These are phyloP conservation scores for Hymenotorrendiella dingleyae DNA, from an alignment of 2,329 filamentous ascomycete genomes.

Conservation along the genomic window DNA sequence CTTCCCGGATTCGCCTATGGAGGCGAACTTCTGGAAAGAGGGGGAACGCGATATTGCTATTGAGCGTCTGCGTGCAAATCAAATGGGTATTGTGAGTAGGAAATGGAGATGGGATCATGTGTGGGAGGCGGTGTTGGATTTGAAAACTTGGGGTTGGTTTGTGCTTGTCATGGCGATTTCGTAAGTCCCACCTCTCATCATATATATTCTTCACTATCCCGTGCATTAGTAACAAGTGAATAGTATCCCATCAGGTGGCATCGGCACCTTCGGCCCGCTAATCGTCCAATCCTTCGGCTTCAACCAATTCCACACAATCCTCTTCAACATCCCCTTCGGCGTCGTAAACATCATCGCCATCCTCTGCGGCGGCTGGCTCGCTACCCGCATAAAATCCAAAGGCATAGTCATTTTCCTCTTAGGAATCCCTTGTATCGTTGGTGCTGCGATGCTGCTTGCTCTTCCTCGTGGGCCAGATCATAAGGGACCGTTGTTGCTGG, in stretches of 20 bases:
- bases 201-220: not conserved
- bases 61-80: slow-evolving; percentile 46
- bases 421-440: slow-evolving; percentile 50
- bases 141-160: slow-evolving; percentile 33
- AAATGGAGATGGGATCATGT: slow-evolving; percentile 47
- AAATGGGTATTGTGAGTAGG: slow-evolving; percentile 46
- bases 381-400: slow-evolving; percentile 48
- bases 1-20: slow-evolving; percentile 19
- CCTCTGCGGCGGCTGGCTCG: slow-evolving; percentile 49
- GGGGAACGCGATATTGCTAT: slow-evolving; percentile 46
- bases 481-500: slow-evolving; percentile 45
- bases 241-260: slow-evolving; percentile 15
- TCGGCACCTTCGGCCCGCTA: slow-evolving; percentile 26
- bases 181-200: slow-evolving; percentile 7
- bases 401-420: slow-evolving; percentile 47
- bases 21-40: slow-evolving; percentile 40
- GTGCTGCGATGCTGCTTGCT: slow-evolving; percentile 46
- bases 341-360: slow-evolving; percentile 46
- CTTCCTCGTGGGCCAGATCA: slow-evolving; percentile 39
- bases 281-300: slow-evolving; percentile 39
- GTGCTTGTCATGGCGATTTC: slow-evolving; percentile 20
- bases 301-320: slow-evolving; percentile 35
- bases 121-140: slow-evolving; percentile 26
- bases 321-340: slow-evolving; percentile 38
- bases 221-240: not conserved